Evolutionary conservation across 768 basidiomycete genomes (phyloP).

Genomic region (Aureoboletus auriporus): DNA sequence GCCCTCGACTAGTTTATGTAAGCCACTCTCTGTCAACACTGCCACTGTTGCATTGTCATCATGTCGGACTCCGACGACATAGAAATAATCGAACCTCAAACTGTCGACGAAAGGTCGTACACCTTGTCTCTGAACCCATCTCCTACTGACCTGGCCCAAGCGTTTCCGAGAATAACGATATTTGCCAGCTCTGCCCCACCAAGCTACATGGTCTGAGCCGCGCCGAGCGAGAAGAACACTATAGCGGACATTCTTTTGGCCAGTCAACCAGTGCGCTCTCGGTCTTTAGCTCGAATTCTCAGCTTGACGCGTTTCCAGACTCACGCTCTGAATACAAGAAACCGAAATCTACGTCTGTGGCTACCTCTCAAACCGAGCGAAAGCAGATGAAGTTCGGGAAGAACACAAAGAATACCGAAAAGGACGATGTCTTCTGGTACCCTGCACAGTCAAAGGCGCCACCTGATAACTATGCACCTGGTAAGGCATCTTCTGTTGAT

Average conservation of each 20-base stretch:
- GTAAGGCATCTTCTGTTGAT: slow-evolving; percentile 40
- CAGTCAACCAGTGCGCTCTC: slow-evolving; percentile 12
- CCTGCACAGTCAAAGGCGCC: slow-evolving; percentile 41
- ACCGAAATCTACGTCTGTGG: slow-evolving; percentile 6
- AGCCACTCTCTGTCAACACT: slow-evolving; percentile 2
- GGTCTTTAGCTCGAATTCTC: neutral
- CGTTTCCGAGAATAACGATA: slow-evolving; percentile 14
- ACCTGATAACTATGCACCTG: slow-evolving; percentile 58
- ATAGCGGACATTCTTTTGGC: slow-evolving; percentile 43
- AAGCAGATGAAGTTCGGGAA: slow-evolving; percentile 4
- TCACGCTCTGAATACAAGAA: slow-evolving; percentile 11
- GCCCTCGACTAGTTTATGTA: slow-evolving; percentile 23
- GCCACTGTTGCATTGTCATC: slow-evolving; percentile 8
- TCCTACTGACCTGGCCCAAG: slow-evolving; percentile 6
- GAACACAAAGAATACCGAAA: slow-evolving; percentile 3
- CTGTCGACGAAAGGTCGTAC: slow-evolving; percentile 10
- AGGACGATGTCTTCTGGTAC: slow-evolving; percentile 65
- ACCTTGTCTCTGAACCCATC: neutral
- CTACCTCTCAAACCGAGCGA: neutral
- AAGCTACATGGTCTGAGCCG: slow-evolving; percentile 38
- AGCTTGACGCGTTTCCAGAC: slow-evolving; percentile 10
- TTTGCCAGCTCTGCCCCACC: slow-evolving; percentile 50
- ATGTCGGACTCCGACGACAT: slow-evolving; percentile 24
- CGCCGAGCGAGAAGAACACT: slow-evolving; percentile 48
- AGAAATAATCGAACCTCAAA: slow-evolving; percentile 16